Base-by-base conservation (phyloP, 2,329 filamentous ascomycete genomes). In the Diaporthe eres region DNA sequence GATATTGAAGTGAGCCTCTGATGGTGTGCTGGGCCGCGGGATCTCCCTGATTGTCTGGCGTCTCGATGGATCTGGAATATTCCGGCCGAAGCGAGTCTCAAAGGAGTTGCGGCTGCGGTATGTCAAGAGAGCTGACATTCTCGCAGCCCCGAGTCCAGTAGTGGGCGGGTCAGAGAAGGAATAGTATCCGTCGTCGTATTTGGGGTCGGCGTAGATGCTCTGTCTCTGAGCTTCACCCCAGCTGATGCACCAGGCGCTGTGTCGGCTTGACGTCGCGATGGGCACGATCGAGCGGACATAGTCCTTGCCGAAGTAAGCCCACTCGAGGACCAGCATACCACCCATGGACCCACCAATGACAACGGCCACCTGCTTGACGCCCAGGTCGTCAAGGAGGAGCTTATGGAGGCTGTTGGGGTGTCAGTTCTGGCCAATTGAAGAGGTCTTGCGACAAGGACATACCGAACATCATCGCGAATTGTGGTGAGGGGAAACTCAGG, bases 121-220 rank as follows among this genome's bases (percentile, higher is more conserved):
- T 9, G 97, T 99, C 80, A 99, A 88, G 51, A 99, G 90, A 2
- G 97, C 97, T 75, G 96, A 95, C 97, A 99, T 99, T 81, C 97
- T 95, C 37, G 97, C 97, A 10, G 97, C 97, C 17, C 96, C 95
- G 2, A 99, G 90, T 0, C 97, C 97, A 0, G 95, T 94, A 0
- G 92, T 88, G 0, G 97, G 97, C 47, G 96, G 96, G 80, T 98
- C 95, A 44, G 94, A 90, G 80, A 97, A 97, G 1, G 92, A 81
- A 83, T 98, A 99, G 85, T 98, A 98, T 60, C 97, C 97, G 81
- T 98, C 96, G 77, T 98, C 95, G 84, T 99, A 99, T 86, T 98
- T 98, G 44, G 97, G 97, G 83, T 99, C 97, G 53, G 95, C 96
- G 85, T 98, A 99, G 83, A 99, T 98, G 88, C 94, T 96, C 85